These are phyloP conservation scores for Yamadazyma blattariae DNA, from an alignment of 1,139 yeast species.

Conservation along the genomic window DNA sequence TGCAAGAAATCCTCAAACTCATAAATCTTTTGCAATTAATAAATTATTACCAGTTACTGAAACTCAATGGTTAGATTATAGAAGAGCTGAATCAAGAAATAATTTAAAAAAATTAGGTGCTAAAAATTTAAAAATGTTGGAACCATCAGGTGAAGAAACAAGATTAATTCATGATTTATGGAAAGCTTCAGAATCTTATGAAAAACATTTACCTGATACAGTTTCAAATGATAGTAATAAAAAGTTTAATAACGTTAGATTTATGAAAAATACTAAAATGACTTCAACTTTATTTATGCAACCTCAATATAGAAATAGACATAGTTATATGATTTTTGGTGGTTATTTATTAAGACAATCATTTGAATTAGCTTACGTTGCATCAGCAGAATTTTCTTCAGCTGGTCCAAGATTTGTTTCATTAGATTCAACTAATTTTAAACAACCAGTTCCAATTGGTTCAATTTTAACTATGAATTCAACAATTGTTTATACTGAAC, in stretches of 20 bases:
- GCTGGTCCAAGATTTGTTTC: conserved; percentile 87
- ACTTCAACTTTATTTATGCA: conserved; percentile 86
- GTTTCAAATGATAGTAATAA: conserved; percentile 14
- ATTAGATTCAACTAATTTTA: conserved; percentile 85
- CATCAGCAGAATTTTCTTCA: conserved; percentile 83
- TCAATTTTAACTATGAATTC: conserved; percentile 81
- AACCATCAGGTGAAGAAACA: conserved; percentile 74
- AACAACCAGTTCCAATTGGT: conserved; percentile 94
- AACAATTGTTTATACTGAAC: conserved; percentile 80
- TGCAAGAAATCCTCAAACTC: conserved; percentile 89
- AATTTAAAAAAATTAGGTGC: conserved; percentile 81
- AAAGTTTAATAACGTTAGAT: conserved; percentile 42
- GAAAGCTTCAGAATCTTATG: conserved; percentile 52
- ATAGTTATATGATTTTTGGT: conserved; percentile 91
- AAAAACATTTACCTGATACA: conserved; percentile 12
- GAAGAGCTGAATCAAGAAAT: conserved; percentile 86
- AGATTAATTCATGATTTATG: conserved; percentile 75
- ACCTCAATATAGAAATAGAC: conserved; percentile 93
- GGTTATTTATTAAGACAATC: conserved; percentile 90
- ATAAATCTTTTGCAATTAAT: conserved; percentile 82
- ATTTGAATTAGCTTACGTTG: conserved; percentile 88
- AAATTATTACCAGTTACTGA: conserved; percentile 71
- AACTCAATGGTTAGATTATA: conserved; percentile 76
- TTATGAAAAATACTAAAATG: conserved; percentile 70
- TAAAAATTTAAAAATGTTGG: conserved; percentile 53